phyloP scores from a whole-genome alignment of 805 yeast species.

The Pichia kluyveri region DNA sequence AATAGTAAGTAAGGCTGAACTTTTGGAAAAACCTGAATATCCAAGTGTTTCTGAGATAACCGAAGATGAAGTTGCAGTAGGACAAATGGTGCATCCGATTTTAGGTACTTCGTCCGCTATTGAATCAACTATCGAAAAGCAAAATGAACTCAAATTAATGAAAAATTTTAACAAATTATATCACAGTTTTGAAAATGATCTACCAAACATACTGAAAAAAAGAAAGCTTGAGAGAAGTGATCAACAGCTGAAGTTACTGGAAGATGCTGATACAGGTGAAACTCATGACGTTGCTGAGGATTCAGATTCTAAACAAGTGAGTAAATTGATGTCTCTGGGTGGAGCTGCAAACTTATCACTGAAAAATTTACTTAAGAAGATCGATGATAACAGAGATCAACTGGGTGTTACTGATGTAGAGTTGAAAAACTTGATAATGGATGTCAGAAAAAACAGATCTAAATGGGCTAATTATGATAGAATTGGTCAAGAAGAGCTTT shows the following conservation, averaged over 20 bases:
- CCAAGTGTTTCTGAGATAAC: conserved; percentile 20
- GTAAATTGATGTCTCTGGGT: conserved; percentile 24
- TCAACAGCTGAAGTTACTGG: conserved; percentile 39
- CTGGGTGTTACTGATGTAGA: conserved; percentile 72
- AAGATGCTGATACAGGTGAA: conserved; percentile 29
- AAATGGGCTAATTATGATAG: conserved; percentile 96
- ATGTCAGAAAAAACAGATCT: conserved; percentile 89
- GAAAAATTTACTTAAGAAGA: conserved; percentile 69
- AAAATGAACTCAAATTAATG: conserved; percentile 33
- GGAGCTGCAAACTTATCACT: conserved; percentile 74
- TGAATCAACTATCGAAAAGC: conserved; percentile 34
- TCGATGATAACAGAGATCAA: conserved; percentile 73
- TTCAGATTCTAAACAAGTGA: conserved; percentile 18
- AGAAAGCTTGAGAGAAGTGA: conserved; percentile 75
- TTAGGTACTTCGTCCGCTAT: conserved; percentile 28
- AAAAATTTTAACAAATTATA: conserved; percentile 64
- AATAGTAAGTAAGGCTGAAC: conserved; percentile 10
- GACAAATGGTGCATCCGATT: conserved; percentile 27
- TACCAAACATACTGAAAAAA: conserved; percentile 66
- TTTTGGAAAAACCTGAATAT: conserved; percentile 22
- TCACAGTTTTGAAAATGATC: conserved; percentile 68
- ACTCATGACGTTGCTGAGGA: conserved; percentile 12
- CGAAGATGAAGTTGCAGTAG: conserved; percentile 24
- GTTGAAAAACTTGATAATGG: conserved; percentile 75
- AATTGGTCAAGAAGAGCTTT: conserved; percentile 94